Evolutionary conservation across 352 stramenopile species (phyloP), one percentile per base, ranked within the genome.

Genomic region (Globisporangium carolinianum): DNA sequence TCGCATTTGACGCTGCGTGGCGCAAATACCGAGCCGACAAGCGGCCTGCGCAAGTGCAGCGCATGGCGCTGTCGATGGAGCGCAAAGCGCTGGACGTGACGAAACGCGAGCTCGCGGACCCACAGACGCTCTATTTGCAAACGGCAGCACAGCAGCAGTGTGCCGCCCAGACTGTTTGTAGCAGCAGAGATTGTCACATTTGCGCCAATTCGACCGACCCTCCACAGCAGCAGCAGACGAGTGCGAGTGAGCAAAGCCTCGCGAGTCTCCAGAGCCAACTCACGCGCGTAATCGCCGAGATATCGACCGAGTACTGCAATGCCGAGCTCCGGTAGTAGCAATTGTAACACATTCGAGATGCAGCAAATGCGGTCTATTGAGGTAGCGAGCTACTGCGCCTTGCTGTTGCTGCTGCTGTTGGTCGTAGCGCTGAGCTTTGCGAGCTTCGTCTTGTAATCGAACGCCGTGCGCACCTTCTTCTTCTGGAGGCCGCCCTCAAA

Each of bases 401-500:
- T 56, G 10, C 42, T n/a, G 7, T 15, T 48, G 45, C 12, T 24
- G 45, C 45, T 48, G 43, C 43, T 17, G 45, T 24, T 17, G 14
- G 32, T 57, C 45, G 46, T 32, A 32, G 24, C 24, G 24, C 56
- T 48, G 48, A 55, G 32, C 48, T 47, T n/a, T 38, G 56, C 56
- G 36, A 73, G 39, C 60, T 78, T 77, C 54, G 55, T 57, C 60
- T 78, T 81, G 69, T 69, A 81, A 38, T 73, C 56, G 42, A 61
- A 49, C 45, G 56, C 69, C 6, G 66, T 78, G 63, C 78, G 70
- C 60, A 87, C 72, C 54, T 91, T 93, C 62, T 93, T 93, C 78
- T 93, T 93, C 65, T 86, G 81, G 49, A 89, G 57, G 11, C 78
- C 79, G 41, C 75, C 78, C 42, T 92, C 78, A 7, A 87, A 72